These are phyloP conservation scores for Xylaria cubensis DNA, from an alignment of 495 filamentous ascomycete genomes.

Conservation along the genomic window DNA sequence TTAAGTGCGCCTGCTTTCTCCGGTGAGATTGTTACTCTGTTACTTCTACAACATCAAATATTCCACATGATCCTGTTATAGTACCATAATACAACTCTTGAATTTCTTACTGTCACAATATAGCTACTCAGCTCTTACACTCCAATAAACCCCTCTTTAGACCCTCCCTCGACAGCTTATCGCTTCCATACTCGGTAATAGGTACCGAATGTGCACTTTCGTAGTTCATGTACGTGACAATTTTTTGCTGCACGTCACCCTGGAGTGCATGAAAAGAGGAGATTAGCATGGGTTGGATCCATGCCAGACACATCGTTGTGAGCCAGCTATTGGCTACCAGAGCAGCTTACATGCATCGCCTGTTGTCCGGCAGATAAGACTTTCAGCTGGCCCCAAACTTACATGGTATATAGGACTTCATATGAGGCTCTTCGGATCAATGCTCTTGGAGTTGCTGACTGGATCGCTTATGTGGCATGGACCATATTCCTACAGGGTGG, in stretches of 20 bases:
- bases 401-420: background rate
- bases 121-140: too few relatives aligned
- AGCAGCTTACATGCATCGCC: background rate
- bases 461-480: background rate
- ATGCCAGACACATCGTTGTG: background rate
- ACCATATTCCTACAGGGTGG: background rate
- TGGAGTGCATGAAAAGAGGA: constrained; percentile 3
- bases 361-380: background rate
- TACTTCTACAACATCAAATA: too few relatives aligned
- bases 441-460: background rate
- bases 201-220: background rate
- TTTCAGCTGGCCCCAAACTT: background rate
- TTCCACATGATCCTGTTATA: too few relatives aligned
- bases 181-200: background rate
- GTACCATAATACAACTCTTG: too few relatives aligned
- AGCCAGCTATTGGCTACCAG: background rate
- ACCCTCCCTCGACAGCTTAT: background rate
- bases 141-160: too few relatives aligned
- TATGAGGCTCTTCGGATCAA: constrained; percentile 5
- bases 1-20: too few relatives aligned
- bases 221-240: background rate
- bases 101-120: too few relatives aligned
- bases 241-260: background rate
- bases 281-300: background rate
- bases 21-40: too few relatives aligned